Base-by-base conservation (phyloP, 164 flowering plant species). In the Vitis rupestris region DNA sequence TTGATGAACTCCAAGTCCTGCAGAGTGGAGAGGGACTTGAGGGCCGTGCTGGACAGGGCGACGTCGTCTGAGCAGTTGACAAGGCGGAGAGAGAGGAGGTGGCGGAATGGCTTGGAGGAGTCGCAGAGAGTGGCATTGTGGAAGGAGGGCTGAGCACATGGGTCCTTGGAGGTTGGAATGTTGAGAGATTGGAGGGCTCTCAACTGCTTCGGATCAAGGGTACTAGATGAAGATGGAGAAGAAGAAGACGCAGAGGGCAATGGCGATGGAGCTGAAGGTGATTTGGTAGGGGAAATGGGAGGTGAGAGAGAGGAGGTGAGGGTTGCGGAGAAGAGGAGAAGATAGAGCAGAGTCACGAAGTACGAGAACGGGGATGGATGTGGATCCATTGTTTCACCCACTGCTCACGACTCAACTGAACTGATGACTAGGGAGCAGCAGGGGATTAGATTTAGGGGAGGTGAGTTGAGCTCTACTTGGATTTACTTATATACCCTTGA, bases 151-250 rank as follows among this genome's bases (percentile, higher is more conserved):
- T 76, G 88, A 10, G 76, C 49, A 73, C 99, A 95, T 51, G 99
- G 97, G 81, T 95, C 91, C 66, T 70, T 84, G 16, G 83, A 56
- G n/a, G 87, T 85, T 47, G 96, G 96, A 71, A 92, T 75, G 80
- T 80, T 73, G 75, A 95, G 91, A n/a, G 98, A 91, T 66, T 84
- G 83, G 61, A 95, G 92, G 44, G 99, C 94, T 70, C 61, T 73
- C 19, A 90, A 76, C 60, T 95, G 98, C 58, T 92, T 90, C 8
- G 99, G 98, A 79, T 95, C 98, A 10, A 95, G 85, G 0, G 88
- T 70, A 50, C 90, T 77, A 4, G 79, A 29, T 0, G 75, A 59
- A 3, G 71, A 37, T 17, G 80, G 30, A 2, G 76, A 8, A 1
- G 77, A 14, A 2, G 77, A 15, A 3, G 76, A n/a, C 3, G 73